Conservation (phyloP, 2,329 filamentous ascomycete species). For the Zasmidium cellare region DNA sequence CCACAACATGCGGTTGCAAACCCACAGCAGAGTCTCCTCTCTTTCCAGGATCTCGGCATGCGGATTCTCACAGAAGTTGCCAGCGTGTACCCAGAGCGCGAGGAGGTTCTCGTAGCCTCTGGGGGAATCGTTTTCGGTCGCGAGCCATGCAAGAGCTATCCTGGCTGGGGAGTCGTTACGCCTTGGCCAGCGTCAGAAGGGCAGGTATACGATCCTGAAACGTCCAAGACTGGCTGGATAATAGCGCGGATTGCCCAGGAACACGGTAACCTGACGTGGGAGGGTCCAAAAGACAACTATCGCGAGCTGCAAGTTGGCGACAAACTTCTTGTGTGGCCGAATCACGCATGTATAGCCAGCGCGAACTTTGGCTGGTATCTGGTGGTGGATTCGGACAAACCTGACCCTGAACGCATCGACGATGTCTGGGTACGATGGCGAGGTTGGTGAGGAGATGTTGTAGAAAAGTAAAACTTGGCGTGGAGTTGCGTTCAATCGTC, state of each 20-base stretch:
- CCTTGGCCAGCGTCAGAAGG: conserved; percentile 51
- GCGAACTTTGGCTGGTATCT: conserved; percentile 72
- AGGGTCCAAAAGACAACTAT: conserved; percentile 44
- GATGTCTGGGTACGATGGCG: conserved; percentile 74
- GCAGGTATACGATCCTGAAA: conserved; percentile 38
- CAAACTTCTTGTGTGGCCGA: conserved; percentile 71
- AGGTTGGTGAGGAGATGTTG: conserved; percentile 58
- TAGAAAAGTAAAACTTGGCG: not conserved
- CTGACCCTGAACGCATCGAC: conserved; percentile 60
- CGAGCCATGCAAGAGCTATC: conserved; percentile 70
- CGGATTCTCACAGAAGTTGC: conserved; percentile 71
- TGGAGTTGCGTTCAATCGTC: conserved; percentile 19
- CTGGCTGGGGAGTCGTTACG: conserved; percentile 69
- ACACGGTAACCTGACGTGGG: conserved; percentile 71
- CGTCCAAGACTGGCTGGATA: conserved; percentile 58
- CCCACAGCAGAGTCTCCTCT: conserved; percentile 34
- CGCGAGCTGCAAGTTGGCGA: conserved; percentile 60
- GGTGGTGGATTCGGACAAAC: conserved; percentile 64
- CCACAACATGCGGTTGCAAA: conserved; percentile 36
- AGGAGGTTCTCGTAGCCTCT: conserved; percentile 67
- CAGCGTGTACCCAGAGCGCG: conserved; percentile 63
- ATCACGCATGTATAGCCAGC: conserved; percentile 77
- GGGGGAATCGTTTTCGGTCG: conserved; percentile 70
- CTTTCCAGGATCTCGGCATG: conserved; percentile 62
- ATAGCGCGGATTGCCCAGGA: conserved; percentile 75